Evolutionary conservation across 306 rosid genomes (phyloP).

Genomic region (Quercus engelmannii): DNA sequence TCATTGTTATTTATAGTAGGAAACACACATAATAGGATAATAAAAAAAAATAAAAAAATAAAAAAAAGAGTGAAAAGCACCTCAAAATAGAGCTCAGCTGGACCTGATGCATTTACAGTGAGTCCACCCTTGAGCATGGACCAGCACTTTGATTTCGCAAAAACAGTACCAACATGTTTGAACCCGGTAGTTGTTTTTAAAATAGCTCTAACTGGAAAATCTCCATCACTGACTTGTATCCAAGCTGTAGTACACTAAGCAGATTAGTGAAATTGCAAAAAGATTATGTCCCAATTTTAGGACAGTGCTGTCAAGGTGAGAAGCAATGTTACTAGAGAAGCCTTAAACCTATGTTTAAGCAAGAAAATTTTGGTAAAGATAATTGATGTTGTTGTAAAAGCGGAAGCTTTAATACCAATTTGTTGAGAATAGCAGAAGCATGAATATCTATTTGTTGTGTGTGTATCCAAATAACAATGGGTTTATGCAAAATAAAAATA

Average conservation of each 20-base stretch:
- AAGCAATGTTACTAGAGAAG: neutral
- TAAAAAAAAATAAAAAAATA: neutral
- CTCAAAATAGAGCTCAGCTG: constrained; percentile 64
- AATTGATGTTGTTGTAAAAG: neutral
- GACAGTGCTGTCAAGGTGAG: neutral
- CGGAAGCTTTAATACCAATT: no score
- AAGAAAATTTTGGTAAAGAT: neutral
- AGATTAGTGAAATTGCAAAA: neutral
- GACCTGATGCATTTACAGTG: constrained; percentile 37
- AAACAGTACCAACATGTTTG: constrained; percentile 36
- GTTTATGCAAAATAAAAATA: no score
- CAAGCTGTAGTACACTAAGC: constrained; percentile 32
- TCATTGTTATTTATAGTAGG: neutral
- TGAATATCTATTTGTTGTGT: no score
- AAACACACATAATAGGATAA: neutral
- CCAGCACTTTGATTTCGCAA: constrained; percentile 65
- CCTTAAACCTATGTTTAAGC: neutral
- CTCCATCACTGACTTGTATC: constrained; percentile 54
- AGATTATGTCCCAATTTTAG: neutral
- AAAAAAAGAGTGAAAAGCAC: constrained; percentile 17
- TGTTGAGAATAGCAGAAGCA: no score
- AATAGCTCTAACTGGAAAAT: constrained; percentile 38
- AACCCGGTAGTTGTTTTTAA: constrained; percentile 42
- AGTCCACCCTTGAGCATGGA: constrained; percentile 89
- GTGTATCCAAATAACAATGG: no score